Percentiles rank a stretch among this genome's conserved stretches.
Evolutionary conservation across 345 rosid genomes (phyloP).

Genomic region (Theobroma cacao): DNA sequence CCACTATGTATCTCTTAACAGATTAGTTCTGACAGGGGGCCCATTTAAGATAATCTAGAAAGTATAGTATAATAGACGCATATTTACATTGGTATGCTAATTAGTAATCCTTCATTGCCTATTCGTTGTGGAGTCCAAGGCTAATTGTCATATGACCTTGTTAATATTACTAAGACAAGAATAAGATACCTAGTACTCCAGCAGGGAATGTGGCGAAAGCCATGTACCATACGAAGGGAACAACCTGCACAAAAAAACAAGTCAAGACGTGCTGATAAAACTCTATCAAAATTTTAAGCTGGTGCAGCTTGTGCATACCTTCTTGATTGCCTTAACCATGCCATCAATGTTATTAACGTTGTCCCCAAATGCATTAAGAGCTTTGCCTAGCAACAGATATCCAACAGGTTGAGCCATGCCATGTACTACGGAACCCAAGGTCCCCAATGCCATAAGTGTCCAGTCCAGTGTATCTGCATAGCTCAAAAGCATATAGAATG

Average conservation of each 20-base stretch:
- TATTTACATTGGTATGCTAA: neutral
- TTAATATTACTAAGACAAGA: neutral
- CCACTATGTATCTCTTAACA: neutral
- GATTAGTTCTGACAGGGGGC: neutral
- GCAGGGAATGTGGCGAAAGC: slow-evolving; percentile 70
- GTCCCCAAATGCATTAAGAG: slow-evolving; percentile 51
- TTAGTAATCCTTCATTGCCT: neutral
- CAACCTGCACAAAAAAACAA: slow-evolving; percentile 31
- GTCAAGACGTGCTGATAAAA: neutral
- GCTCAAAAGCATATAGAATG: slow-evolving; percentile 46
- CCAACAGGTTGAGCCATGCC: slow-evolving; percentile 66
- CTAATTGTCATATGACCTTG: neutral
- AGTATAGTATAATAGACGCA: neutral
- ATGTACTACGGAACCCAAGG: slow-evolving; percentile 49
- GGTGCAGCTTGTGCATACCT: slow-evolving; percentile 23
- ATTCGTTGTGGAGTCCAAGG: neutral
- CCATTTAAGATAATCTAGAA: neutral
- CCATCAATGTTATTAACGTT: slow-evolving; percentile 23
- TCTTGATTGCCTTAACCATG: slow-evolving; percentile 40
- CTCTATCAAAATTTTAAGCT: neutral
- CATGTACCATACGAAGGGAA: slow-evolving; percentile 73
- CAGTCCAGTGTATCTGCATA: slow-evolving; percentile 57
- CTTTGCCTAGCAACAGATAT: slow-evolving; percentile 55
- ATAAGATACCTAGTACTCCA: slow-evolving; percentile 51
- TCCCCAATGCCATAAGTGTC: slow-evolving; percentile 52